phyloP scores from a whole-genome alignment of 257 asterid species.

The Solanum tarijense region DNA sequence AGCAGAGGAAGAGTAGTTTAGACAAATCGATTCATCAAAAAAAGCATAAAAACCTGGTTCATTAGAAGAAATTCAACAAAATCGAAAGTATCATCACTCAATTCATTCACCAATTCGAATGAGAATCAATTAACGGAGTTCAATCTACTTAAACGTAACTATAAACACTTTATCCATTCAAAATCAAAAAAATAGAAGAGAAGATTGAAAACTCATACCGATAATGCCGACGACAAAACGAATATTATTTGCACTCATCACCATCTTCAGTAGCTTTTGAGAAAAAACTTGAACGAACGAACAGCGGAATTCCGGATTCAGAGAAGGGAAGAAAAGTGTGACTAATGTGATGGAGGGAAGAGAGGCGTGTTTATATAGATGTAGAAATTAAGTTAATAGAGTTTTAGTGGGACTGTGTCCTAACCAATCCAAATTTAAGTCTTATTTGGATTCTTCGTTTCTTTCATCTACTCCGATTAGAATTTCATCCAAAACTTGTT shows the following conservation, averaged over 20 bases:
- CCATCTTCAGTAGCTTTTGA: background rate
- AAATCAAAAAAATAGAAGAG: background rate
- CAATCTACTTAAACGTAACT: background rate
- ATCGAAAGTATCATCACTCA: background rate
- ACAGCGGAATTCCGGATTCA: background rate
- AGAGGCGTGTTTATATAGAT: background rate
- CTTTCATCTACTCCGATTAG: background rate
- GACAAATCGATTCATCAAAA: background rate
- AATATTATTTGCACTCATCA: background rate
- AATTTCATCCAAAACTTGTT: background rate
- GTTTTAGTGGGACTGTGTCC: background rate
- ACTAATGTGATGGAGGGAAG: background rate
- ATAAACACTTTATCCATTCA: background rate
- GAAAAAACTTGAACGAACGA: background rate
- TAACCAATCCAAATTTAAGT: background rate
- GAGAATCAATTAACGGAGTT: background rate
- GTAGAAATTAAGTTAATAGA: background rate
- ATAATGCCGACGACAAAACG: conserved; percentile 2
- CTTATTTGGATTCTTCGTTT: background rate
- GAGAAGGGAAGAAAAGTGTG: background rate
- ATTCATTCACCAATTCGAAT: background rate
- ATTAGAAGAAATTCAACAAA: background rate
- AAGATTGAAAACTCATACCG: background rate
- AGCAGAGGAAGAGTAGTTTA: background rate
- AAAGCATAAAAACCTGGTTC: background rate